phyloP scores from a whole-genome alignment of 75 land plant genomes.

The Pseudotsuga menziesii region DNA sequence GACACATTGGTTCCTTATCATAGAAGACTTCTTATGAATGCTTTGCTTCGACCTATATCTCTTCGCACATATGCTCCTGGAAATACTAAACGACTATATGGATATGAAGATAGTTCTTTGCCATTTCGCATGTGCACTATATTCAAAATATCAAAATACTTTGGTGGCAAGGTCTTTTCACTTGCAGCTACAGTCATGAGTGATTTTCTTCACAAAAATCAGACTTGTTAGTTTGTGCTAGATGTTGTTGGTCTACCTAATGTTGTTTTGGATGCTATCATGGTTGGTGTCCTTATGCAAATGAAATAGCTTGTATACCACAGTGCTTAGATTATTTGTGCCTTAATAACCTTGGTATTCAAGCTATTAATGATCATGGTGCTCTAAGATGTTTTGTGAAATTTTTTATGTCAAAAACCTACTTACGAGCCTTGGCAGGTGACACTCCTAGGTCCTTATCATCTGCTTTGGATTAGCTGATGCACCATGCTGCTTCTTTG shows the following conservation, averaged over 20 bases:
- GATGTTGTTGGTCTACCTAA: constrained; percentile 63
- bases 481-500: no score
- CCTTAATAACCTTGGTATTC: constrained; percentile 21
- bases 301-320: constrained; percentile 79
- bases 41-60: constrained; percentile 34
- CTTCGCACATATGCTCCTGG: constrained; percentile 74
- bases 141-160: constrained; percentile 71
- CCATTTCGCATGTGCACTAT: constrained; percentile 51
- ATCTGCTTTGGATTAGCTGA: no score
- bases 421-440: no score
- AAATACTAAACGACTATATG: constrained; percentile 45
- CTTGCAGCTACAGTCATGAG: constrained; percentile 91
- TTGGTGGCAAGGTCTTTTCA: constrained; percentile 91
- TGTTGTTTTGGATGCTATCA: constrained; percentile 80
- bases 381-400: no score
- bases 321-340: constrained; percentile 82
- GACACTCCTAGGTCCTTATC: no score
- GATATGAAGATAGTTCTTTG: constrained; percentile 54
- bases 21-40: constrained; percentile 60
- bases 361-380: no score
- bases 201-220: constrained; percentile 92
- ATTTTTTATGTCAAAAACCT: no score
- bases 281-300: constrained; percentile 70
- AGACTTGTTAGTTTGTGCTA: constrained; percentile 63
- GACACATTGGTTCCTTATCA: constrained; percentile 62